A percentile compares a stretch with the other conserved stretches of the same genome.
Conservation (phyloP, 2,329 filamentous ascomycete genomes). For the Aureobasidium sp. region DNA sequence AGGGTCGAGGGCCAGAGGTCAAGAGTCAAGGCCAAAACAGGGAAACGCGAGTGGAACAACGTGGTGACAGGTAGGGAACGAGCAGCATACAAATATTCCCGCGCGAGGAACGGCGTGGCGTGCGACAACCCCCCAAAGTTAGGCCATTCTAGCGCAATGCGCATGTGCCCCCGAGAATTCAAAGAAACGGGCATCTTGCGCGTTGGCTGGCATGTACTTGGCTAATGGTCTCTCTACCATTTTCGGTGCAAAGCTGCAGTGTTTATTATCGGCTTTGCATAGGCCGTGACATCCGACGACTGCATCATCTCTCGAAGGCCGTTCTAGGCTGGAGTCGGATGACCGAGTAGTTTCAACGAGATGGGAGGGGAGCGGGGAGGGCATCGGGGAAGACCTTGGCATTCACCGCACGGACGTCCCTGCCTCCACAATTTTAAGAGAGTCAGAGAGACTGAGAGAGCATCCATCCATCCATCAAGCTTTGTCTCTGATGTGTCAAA, state of each 20-base stretch:
- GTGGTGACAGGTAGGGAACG: not conserved
- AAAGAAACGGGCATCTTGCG: not conserved
- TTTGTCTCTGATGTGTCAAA: not conserved
- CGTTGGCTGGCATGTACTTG: not conserved
- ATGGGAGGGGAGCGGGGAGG: not conserved
- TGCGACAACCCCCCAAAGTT: constrained; percentile 5
- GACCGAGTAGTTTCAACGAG: not conserved
- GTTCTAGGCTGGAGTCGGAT: not conserved
- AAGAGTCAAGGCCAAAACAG: not conserved
- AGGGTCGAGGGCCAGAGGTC: not conserved
- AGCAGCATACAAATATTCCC: not conserved
- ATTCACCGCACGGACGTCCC: not conserved
- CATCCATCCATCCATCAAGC: not conserved
- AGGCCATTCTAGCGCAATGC: not conserved
- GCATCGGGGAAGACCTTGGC: not conserved
- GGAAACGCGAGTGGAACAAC: not conserved
- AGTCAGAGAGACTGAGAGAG: not conserved
- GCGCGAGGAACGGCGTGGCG: constrained; percentile 7
- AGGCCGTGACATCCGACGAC: not conserved
- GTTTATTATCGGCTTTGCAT: not conserved
- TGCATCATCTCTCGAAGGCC: not conserved
- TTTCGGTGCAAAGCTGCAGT: not conserved
- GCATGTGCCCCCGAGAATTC: not conserved
- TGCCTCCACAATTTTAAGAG: not conserved
- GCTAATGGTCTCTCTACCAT: not conserved